Percentiles rank a stretch among this genome's conserved stretches.
Conservation (phyloP, 495 filamentous ascomycete species). For the Penicillium simplicissimum region DNA sequence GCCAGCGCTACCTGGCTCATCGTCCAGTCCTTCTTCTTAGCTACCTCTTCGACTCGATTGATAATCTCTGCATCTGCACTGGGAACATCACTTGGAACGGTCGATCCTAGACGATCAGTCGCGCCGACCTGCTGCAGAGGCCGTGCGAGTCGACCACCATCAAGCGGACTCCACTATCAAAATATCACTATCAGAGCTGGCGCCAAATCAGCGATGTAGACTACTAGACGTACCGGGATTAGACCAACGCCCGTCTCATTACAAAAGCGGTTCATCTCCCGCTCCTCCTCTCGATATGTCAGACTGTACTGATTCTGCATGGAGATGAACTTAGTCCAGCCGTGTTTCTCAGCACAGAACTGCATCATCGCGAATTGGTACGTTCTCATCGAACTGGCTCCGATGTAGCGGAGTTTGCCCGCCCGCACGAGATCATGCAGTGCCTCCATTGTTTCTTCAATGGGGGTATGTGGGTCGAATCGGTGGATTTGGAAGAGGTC, state of each 20-base stretch:
- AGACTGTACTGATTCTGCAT: slow-evolving; percentile 6
- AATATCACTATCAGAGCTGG: neutral
- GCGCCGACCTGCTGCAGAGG: slow-evolving; percentile 34
- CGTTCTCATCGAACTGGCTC: slow-evolving; percentile 40
- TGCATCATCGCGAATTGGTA: slow-evolving; percentile 3
- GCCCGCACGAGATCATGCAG: slow-evolving; percentile 64
- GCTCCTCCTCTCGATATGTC: slow-evolving; percentile 1
- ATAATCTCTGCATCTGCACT: slow-evolving; percentile 45
- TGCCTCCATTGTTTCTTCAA: slow-evolving; percentile 73
- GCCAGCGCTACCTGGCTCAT: slow-evolving; percentile 62
- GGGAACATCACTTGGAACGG: slow-evolving; percentile 34
- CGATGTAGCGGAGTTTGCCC: slow-evolving; percentile 68
- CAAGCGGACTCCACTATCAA: slow-evolving; percentile 41
- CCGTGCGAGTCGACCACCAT: slow-evolving; percentile 46
- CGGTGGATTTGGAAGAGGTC: slow-evolving; percentile 58
- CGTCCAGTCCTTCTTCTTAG: slow-evolving; percentile 53
- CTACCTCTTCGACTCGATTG: slow-evolving; percentile 56
- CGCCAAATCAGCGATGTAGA: neutral
- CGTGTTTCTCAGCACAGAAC: slow-evolving; percentile 3
- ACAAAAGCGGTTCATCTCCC: slow-evolving; percentile 14
- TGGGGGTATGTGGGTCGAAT: slow-evolving; percentile 51
- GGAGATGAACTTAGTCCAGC: slow-evolving; percentile 6
- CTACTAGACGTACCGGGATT: slow-evolving; percentile 19
- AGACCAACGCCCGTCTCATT: slow-evolving; percentile 14
- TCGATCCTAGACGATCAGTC: slow-evolving; percentile 4